These are phyloP conservation scores for Cylindrotheca closterium DNA, from an alignment of 108 stramenopile species.

Conservation along the genomic window DNA sequence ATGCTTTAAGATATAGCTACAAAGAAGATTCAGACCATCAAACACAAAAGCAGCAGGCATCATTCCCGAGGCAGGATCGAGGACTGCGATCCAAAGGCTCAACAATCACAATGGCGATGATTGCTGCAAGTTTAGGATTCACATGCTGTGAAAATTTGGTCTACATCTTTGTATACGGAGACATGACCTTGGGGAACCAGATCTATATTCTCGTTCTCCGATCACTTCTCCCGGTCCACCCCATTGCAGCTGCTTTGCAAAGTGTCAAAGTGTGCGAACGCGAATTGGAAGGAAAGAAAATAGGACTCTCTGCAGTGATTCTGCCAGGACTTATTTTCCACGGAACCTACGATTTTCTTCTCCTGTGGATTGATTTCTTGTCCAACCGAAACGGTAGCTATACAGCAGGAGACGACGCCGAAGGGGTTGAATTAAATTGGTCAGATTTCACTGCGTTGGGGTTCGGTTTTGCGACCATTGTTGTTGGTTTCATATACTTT, in stretches of 20 bases:
- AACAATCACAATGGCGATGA: slow-evolving; percentile 81
- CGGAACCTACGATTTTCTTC: slow-evolving; percentile 76
- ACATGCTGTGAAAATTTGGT: slow-evolving; percentile 85
- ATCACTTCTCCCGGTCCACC: slow-evolving; percentile 77
- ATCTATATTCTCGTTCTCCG: slow-evolving; percentile 69
- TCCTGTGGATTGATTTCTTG: slow-evolving; percentile 71
- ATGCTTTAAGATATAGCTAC: slow-evolving; percentile 28
- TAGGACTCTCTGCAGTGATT: slow-evolving; percentile 53
- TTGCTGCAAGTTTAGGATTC: slow-evolving; percentile 78
- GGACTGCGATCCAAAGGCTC: slow-evolving; percentile 32
- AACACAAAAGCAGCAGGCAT: background rate
- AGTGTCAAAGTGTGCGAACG: slow-evolving; percentile 76
- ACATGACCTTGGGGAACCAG: slow-evolving; percentile 34
- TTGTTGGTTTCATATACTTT: slow-evolving; percentile 30
- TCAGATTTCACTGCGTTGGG: slow-evolving; percentile 22
- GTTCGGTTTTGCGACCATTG: slow-evolving; percentile 21
- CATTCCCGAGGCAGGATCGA: slow-evolving; percentile 30
- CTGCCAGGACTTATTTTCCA: slow-evolving; percentile 78
- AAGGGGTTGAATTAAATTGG: background rate
- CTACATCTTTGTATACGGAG: slow-evolving; percentile 82
- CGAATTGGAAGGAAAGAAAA: slow-evolving; percentile 62
- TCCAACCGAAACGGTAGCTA: slow-evolving; percentile 19
- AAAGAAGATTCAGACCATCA: slow-evolving; percentile 34
- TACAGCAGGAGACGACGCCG: slow-evolving; percentile 18
- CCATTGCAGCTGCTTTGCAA: slow-evolving; percentile 83